A percentile compares a stretch with the other conserved stretches of the same genome.
Evolutionary conservation across 441 rosid species (phyloP).

Genomic region (Pelargonium myrrhifolium): DNA sequence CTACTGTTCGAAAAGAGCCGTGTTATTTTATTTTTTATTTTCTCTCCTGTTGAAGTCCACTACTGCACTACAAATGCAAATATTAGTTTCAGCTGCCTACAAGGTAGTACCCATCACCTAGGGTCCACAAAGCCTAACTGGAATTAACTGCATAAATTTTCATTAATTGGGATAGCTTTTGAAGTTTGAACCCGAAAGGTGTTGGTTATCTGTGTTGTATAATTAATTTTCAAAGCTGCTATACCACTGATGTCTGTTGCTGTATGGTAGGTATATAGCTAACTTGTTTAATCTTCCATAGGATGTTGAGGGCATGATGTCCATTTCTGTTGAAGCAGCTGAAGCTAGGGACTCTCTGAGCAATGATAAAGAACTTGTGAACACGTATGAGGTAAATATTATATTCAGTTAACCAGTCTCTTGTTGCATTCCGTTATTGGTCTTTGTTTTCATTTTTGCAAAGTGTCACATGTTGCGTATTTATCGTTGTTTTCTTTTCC

Average conservation of each 20-base stretch:
- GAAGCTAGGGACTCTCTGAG: conserved; percentile 82
- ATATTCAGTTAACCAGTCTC: not conserved
- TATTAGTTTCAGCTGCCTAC: not conserved
- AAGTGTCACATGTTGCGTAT: not conserved
- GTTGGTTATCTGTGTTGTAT: conserved; percentile 4
- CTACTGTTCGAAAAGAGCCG: not conserved
- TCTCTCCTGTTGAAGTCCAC: not conserved
- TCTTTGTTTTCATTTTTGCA: not conserved
- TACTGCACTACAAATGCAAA: not conserved
- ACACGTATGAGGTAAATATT: conserved; percentile 75
- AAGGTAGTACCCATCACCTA: not conserved
- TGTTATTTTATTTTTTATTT: not conserved
- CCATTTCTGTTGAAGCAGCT: conserved; percentile 94
- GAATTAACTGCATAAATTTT: not conserved
- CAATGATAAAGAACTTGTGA: conserved; percentile 87
- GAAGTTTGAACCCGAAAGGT: conserved; percentile 5
- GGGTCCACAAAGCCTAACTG: not conserved
- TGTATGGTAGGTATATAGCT: conserved; percentile 1
- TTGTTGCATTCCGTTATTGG: not conserved
- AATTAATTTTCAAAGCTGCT: conserved; percentile 6
- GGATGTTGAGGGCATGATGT: conserved; percentile 99
- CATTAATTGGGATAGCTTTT: not conserved
- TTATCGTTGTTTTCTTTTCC: conserved; percentile 3
- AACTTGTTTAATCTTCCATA: conserved; percentile 27
- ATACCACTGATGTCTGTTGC: not conserved